Evolutionary conservation across 2,329 filamentous ascomycete species (phyloP).

Genomic region (Coniochaeta pulveracea): DNA sequence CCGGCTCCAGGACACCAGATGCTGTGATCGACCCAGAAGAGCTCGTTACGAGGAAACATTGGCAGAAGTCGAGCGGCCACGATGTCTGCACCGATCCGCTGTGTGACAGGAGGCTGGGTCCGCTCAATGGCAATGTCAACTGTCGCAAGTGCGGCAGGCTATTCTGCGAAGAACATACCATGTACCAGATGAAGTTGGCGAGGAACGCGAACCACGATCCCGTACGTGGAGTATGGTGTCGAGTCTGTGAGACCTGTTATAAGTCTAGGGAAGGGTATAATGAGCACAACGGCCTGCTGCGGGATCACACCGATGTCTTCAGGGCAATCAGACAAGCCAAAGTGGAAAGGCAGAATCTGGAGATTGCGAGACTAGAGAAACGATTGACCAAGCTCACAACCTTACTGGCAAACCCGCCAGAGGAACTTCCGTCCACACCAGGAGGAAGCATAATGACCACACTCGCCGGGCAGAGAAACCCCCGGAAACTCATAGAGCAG

Average conservation of each 20-base stretch:
- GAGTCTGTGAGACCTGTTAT: slow-evolving; percentile 98
- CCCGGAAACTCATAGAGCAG: slow-evolving; percentile 75
- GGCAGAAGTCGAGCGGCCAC: slow-evolving; percentile 65
- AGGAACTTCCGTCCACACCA: slow-evolving; percentile 40
- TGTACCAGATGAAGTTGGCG: slow-evolving; percentile 99
- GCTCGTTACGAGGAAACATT: slow-evolving; percentile 76
- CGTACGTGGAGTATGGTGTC: slow-evolving; percentile 79
- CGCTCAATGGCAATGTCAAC: slow-evolving; percentile 76
- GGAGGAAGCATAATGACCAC: slow-evolving; percentile 44
- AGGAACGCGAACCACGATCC: slow-evolving; percentile 83
- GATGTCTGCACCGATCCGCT: slow-evolving; percentile 81
- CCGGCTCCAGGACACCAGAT: slow-evolving; percentile 24
- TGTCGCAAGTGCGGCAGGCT: slow-evolving; percentile 86
- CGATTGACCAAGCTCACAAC: slow-evolving; percentile 82
- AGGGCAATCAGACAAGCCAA: slow-evolving; percentile 58
- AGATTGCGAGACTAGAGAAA: slow-evolving; percentile 84
- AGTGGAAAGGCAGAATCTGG: slow-evolving; percentile 76
- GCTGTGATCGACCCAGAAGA: slow-evolving; percentile 68
- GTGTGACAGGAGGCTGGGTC: slow-evolving; percentile 70
- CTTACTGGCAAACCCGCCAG: slow-evolving; percentile 64
- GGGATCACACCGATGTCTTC: slow-evolving; percentile 66
- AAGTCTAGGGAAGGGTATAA: slow-evolving; percentile 95
- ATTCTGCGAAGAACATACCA: slow-evolving; percentile 95
- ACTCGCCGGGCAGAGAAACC: slow-evolving; percentile 57
- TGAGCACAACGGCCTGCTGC: slow-evolving; percentile 63